These are phyloP conservation scores for Podaxis sp. DNA, from an alignment of 768 basidiomycete genomes.

Conservation along the genomic window DNA sequence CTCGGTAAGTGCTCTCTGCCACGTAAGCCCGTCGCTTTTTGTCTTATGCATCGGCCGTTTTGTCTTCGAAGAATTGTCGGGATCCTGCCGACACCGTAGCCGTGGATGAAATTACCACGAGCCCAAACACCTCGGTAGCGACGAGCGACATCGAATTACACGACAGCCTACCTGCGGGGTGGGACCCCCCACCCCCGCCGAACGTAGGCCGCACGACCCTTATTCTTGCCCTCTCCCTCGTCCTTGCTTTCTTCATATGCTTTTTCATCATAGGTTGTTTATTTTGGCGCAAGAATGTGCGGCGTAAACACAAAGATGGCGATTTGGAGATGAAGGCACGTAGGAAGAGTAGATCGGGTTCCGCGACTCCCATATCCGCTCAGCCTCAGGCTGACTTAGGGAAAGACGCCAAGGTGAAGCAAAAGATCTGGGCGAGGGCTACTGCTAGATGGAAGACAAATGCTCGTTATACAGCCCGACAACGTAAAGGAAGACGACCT, in stretches of 20 bases:
- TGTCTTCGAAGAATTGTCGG: slow-evolving; percentile 21
- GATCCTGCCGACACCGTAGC: slow-evolving; percentile 25
- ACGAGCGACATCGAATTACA: slow-evolving; percentile 27
- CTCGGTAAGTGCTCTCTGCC: slow-evolving; percentile 35
- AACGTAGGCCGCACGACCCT: slow-evolving; percentile 37
- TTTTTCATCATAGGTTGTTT: slow-evolving; percentile 60
- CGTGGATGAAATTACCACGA: slow-evolving; percentile 22
- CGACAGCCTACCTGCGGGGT: slow-evolving; percentile 53
- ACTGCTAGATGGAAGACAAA: slow-evolving; percentile 70
- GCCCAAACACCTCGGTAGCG: slow-evolving; percentile 19
- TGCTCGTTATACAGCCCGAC: slow-evolving; percentile 57
- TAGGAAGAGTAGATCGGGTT: slow-evolving; percentile 23
- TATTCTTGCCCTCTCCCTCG: slow-evolving; percentile 58
- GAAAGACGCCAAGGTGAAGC: slow-evolving; percentile 46
- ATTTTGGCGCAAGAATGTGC: slow-evolving; percentile 52
- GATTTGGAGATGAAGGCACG: slow-evolving; percentile 54
- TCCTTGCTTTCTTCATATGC: slow-evolving; percentile 60
- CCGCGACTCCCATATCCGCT: slow-evolving; percentile 18
- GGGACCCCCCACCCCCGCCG: slow-evolving; percentile 31
- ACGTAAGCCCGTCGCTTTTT: slow-evolving; percentile 2
- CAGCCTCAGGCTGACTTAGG: slow-evolving; percentile 23
- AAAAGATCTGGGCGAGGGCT: slow-evolving; percentile 64
- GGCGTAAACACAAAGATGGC: slow-evolving; percentile 25
- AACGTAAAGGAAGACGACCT: slow-evolving; percentile 46
- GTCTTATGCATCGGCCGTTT: not conserved